These are phyloP conservation scores for Xylaria castorea DNA, from an alignment of 495 filamentous ascomycete species.

Conservation along the genomic window DNA sequence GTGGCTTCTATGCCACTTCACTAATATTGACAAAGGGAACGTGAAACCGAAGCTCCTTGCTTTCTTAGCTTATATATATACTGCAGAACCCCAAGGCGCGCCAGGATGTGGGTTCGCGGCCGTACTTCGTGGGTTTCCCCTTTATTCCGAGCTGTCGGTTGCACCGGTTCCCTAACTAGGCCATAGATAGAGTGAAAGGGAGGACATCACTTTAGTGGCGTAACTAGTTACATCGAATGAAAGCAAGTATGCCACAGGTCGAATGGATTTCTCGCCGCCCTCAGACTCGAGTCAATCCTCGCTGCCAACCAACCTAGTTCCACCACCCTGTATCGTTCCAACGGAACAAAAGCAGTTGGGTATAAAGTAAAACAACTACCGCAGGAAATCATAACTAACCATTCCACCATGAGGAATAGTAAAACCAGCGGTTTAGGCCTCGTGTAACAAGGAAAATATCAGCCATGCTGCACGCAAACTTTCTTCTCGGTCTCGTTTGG, in stretches of 20 bases:
- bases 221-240: neutral
- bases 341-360: neutral
- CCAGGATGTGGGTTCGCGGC: neutral
- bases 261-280: neutral
- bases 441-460: neutral
- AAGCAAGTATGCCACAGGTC: neutral
- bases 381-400: neutral
- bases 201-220: neutral
- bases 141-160: neutral
- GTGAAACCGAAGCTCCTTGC: neutral
- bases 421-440: neutral
- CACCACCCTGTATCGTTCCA: neutral
- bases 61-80: neutral
- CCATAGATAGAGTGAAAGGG: neutral
- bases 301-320: neutral
- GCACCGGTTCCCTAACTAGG: neutral
- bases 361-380: conserved; percentile 12
- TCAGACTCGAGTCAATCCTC: neutral
- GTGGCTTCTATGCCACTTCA: neutral
- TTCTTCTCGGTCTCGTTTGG: conserved; percentile 8
- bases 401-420: too few species aligned
- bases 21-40: neutral
- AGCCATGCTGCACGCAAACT: conserved; percentile 8
- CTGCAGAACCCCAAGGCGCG: neutral
- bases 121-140: neutral